Evolutionary conservation across 208 protist genomes (phyloP), one percentile per base, ranked within the genome.

Genomic region (Balamuthia mandrillaris): DNA sequence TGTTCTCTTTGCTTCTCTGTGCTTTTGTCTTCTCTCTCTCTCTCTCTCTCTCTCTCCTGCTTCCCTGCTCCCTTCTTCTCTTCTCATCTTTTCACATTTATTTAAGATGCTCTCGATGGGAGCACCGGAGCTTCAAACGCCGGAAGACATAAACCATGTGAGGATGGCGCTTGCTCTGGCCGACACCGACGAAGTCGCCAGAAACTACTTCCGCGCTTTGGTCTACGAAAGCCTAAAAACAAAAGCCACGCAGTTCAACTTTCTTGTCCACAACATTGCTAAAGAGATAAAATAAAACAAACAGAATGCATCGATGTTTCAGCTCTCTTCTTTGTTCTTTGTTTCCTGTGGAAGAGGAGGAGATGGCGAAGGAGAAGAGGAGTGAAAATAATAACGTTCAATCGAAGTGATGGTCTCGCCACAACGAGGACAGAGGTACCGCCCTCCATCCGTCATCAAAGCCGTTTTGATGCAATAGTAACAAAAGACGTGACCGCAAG

Each of bases 241-340:
- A 2, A 89, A 87, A 10, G 85, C 81, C 6, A 95, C 92, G 10
- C 88, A 91, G 66, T 16, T 95, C 6, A 95, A 95, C 68, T 90
- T 94, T 60, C 31, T 74, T n/a, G 81, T 95, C 41, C 93, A 95
- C 87, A 89, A n/a, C n/a, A n/a, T n/a, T n/a, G n/a, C n/a, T n/a
- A n/a, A n/a, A n/a, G n/a, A n/a, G n/a, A n/a, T n/a, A n/a, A n/a
- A n/a, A n/a, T n/a, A n/a, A n/a, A n/a, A n/a, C n/a, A n/a, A n/a
- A n/a, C n/a, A n/a, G n/a, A n/a, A n/a, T n/a, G n/a, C n/a, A n/a
- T n/a, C n/a, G n/a, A n/a, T n/a, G n/a, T n/a, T n/a, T n/a, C n/a
- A n/a, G n/a, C n/a, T n/a, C n/a, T n/a, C n/a, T n/a, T n/a, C n/a
- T n/a, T n/a, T n/a, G n/a, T n/a, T n/a, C n/a, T n/a, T n/a, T n/a